Base-by-base conservation (phyloP, 202 grass and related monocot species). In the Hordeum pubiflorum region DNA sequence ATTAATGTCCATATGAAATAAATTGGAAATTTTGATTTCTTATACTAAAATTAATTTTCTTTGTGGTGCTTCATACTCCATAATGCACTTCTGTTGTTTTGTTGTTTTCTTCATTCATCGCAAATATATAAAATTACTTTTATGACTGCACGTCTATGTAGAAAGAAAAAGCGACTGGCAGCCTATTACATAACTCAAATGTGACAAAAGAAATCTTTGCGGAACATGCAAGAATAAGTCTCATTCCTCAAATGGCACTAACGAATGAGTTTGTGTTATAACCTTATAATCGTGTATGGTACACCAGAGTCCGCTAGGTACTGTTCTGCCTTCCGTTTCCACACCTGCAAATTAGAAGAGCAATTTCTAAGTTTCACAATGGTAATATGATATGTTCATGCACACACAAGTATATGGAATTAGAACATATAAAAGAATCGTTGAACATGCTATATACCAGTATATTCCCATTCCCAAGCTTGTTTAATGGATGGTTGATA, bases 271-370 rank as follows among this genome's bases (percentile, higher is more conserved):
- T 31, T 71, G 13, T 22, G 14, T 3, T 69, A 46, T 24, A 40
- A 97, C 94, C 94, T 94, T 87, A 94, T 92, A 40, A 97, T 97
- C 65, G 94, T 97, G 24, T 97, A 94, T 38, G 89, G 89, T 55
- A 94, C 2, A 54, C 94, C 89, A 87, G 91, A 94, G 71, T 97
- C 88, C 2, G 86, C 89, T 77, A 97, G 79, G 82, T 97, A 94
- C 39, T 97, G 89, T 18, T 97, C 94, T 2, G 91, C 91, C 81
- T 97, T 97, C 24, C 91, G 79, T 52, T 97, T 93, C 94, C 94
- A 97, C 37, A 93, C 86, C 91, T 93, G 62, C 15, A 83, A 77
- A 26, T 70, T 70, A 71, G 8, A 21, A 59, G 29, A 60, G 58
- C 52, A 58, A 2, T 22, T 43, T 15, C 34, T 13, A 36, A 59